Evolutionary conservation across 495 filamentous ascomycete species (phyloP).

Genomic region (Lepidopterella palustris): DNA sequence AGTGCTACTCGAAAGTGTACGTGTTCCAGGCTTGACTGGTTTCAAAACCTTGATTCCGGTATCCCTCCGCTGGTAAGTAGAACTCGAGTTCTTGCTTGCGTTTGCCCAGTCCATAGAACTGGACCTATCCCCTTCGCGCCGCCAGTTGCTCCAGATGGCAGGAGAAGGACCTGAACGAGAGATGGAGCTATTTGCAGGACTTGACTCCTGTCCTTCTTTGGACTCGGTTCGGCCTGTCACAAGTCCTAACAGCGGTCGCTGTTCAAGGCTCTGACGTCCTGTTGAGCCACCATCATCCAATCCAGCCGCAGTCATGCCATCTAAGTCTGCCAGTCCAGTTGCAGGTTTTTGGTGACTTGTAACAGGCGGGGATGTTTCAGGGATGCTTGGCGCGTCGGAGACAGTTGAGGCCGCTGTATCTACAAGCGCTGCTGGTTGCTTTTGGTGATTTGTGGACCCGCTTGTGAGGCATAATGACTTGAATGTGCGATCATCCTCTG

Average conservation of each 20-base stretch:
- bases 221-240: slow-evolving; percentile 11
- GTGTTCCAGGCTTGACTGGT: slow-evolving; percentile 29
- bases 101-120: slow-evolving; percentile 35
- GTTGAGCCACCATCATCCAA: slow-evolving; percentile 19
- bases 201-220: slow-evolving; percentile 23
- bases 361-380: not conserved
- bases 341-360: not conserved
- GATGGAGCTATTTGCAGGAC: slow-evolving; percentile 22
- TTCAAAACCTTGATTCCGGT: slow-evolving; percentile 41
- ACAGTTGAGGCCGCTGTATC: not conserved
- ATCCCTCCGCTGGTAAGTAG: slow-evolving; percentile 36
- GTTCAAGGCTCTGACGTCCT: slow-evolving; percentile 19
- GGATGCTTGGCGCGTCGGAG: not conserved
- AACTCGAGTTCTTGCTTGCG: slow-evolving; percentile 23
- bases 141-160: slow-evolving; percentile 41
- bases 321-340: not conserved
- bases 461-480: slow-evolving; percentile 63
- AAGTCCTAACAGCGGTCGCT: slow-evolving; percentile 18
- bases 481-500: slow-evolving; percentile 79
- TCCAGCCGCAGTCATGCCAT: slow-evolving; percentile 7
- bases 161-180: slow-evolving; percentile 32
- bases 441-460: slow-evolving; percentile 2
- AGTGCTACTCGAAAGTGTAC: slow-evolving; percentile 27
- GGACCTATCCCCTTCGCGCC: slow-evolving; percentile 31
- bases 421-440: not conserved